Evolutionary conservation across 257 asterid genomes (phyloP).

Genomic region (Linderniella brevidens): DNA sequence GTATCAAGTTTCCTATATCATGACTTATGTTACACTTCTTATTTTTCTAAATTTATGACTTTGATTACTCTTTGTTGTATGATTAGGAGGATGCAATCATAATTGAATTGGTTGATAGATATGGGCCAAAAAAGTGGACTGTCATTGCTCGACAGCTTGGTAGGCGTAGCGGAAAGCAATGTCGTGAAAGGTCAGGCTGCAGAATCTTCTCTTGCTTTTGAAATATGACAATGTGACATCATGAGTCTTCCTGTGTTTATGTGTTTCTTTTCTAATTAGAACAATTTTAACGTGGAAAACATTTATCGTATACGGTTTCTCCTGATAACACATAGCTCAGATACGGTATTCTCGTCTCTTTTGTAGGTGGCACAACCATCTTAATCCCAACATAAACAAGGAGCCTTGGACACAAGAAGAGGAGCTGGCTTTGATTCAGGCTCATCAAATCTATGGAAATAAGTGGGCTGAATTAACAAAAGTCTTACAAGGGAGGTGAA

Average conservation of each 20-base stretch:
- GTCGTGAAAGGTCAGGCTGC: slow-evolving; percentile 72
- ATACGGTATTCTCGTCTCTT: too few relatives aligned
- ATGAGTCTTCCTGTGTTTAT: background rate
- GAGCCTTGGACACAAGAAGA: slow-evolving; percentile 99
- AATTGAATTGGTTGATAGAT: slow-evolving; percentile 49
- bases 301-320: too few relatives aligned
- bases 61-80: slow-evolving; percentile 7
- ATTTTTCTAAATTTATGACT: slow-evolving; percentile 6
- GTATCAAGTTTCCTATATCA: slow-evolving; percentile 3
- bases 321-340: too few relatives aligned
- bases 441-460: slow-evolving; percentile 90
- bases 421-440: slow-evolving; percentile 72
- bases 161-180: slow-evolving; percentile 97
- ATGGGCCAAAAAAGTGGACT: slow-evolving; percentile 95
- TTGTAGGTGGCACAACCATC: slow-evolving; percentile 98
- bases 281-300: too few relatives aligned
- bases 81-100: slow-evolving; percentile 81
- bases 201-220: slow-evolving; percentile 9
- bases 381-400: slow-evolving; percentile 80
- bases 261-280: background rate
- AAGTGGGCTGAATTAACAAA: slow-evolving; percentile 99
- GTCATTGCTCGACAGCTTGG: slow-evolving; percentile 85
- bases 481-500: slow-evolving; percentile 90
- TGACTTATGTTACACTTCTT: background rate
- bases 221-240: background rate